Evolutionary conservation across 2,329 filamentous ascomycete species (phyloP).

Genomic region (Zalaria sp.): DNA sequence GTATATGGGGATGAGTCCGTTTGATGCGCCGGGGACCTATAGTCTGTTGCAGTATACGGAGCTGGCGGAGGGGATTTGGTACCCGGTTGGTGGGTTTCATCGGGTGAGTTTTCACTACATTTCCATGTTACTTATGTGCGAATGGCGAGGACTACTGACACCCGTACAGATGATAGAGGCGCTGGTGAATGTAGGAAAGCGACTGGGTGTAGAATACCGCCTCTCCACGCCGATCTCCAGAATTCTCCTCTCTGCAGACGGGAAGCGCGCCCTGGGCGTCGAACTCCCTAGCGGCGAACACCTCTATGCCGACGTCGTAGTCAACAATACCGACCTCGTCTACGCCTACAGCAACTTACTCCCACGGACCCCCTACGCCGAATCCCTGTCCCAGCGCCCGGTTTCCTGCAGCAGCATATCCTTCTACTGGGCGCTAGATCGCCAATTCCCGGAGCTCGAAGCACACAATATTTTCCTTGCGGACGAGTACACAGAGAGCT

Average conservation of each 20-base stretch:
- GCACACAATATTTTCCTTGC: conserved; percentile 70
- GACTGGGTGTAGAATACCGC: conserved; percentile 48
- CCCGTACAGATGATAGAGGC: conserved; percentile 36
- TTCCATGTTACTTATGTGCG: background rate
- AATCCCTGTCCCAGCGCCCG: conserved; percentile 32
- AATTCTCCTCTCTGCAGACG: conserved; percentile 39
- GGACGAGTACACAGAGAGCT: conserved; percentile 57
- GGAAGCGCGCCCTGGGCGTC: conserved; percentile 43
- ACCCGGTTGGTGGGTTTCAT: conserved; percentile 58
- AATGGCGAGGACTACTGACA: background rate
- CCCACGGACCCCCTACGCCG: conserved; percentile 29
- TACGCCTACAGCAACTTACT: conserved; percentile 62
- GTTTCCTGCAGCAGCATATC: conserved; percentile 60
- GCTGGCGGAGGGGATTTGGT: conserved; percentile 63
- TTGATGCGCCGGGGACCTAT: conserved; percentile 62
- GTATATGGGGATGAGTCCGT: conserved; percentile 74
- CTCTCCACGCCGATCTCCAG: conserved; percentile 43
- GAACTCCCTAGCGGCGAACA: conserved; percentile 42
- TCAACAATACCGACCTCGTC: conserved; percentile 60
- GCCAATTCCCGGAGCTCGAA: conserved; percentile 46
- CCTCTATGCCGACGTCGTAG: conserved; percentile 50
- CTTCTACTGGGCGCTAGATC: conserved; percentile 59
- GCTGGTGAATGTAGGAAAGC: conserved; percentile 47
- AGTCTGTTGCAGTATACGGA: conserved; percentile 62
- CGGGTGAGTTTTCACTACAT: conserved; percentile 24